Conservation (phyloP, 1,284 basidiomycete species). For the Ceratobasidium theobromae region DNA sequence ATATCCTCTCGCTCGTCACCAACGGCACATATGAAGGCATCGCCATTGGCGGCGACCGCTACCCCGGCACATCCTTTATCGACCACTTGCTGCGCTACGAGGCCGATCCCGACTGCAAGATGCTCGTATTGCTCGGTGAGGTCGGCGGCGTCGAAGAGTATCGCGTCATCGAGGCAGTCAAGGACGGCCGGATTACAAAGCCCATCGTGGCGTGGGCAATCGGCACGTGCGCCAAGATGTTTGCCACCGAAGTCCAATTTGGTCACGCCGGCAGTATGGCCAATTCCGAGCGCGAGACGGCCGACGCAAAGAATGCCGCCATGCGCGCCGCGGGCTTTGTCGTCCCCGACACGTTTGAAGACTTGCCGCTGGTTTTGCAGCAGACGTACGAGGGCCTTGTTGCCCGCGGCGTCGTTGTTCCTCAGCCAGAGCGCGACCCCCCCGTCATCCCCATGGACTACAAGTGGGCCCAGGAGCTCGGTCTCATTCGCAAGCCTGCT, state of each 20-base stretch:
- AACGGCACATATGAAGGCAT: constrained; percentile 99
- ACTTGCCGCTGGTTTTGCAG: constrained; percentile 82
- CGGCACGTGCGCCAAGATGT: constrained; percentile 99
- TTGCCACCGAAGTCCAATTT: constrained; percentile 98
- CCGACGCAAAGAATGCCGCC: constrained; percentile 94
- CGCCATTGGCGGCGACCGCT: constrained; percentile 98
- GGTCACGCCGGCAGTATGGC: constrained; percentile 98
- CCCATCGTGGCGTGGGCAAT: constrained; percentile 99
- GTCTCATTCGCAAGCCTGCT: constrained; percentile 97
- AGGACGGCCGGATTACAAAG: constrained; percentile 92
- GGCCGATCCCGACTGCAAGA: constrained; percentile 96
- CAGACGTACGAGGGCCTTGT: constrained; percentile 88
- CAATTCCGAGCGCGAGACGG: constrained; percentile 96
- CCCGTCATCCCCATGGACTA: constrained; percentile 99
- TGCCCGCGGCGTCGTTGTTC: constrained; percentile 64
- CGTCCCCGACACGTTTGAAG: constrained; percentile 97
- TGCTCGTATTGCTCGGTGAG: constrained; percentile 97
- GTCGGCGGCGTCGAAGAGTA: constrained; percentile 99
- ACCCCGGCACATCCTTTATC: constrained; percentile 98
- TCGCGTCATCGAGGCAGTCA: constrained; percentile 97
- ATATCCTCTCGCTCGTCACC: constrained; percentile 96
- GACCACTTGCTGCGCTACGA: constrained; percentile 98
- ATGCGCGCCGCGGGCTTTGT: constrained; percentile 96
- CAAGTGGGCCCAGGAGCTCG: constrained; percentile 99
- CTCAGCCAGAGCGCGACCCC: constrained; percentile 81